A percentile compares a stretch with the other conserved stretches of the same genome.
phyloP scores from a whole-genome alignment of 306 rosid species.

The Vigna hirtella region DNA sequence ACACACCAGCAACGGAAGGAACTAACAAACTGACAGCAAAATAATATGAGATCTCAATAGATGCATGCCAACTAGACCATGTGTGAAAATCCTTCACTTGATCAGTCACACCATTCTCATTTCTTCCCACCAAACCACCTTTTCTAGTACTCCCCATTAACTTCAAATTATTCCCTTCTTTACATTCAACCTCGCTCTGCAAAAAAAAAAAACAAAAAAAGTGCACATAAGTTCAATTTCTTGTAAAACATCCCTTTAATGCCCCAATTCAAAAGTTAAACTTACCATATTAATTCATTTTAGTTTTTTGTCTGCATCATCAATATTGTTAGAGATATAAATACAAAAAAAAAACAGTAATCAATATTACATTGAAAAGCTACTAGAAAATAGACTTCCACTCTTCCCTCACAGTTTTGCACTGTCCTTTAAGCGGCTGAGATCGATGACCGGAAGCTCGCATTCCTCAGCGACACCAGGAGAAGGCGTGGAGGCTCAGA shows the following conservation, averaged over 20 bases:
- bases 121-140: conserved; percentile 52
- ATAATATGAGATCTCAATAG: conserved; percentile 46
- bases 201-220: conserved; percentile 44
- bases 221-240: conserved; percentile 21
- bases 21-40: conserved; percentile 53
- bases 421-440: too few relatives aligned
- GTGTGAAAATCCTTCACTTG: conserved; percentile 50
- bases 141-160: conserved; percentile 47
- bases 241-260: not conserved
- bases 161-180: conserved; percentile 44
- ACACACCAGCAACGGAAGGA: conserved; percentile 35
- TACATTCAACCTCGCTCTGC: conserved; percentile 86
- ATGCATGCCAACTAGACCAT: conserved; percentile 66
- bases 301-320: too few relatives aligned
- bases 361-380: too few relatives aligned
- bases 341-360: too few relatives aligned
- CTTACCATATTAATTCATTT: too few relatives aligned
- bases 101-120: conserved; percentile 48
- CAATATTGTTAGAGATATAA: too few relatives aligned
- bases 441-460: too few relatives aligned
- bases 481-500: too few relatives aligned
- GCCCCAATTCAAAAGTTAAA: not conserved
- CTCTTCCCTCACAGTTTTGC: too few relatives aligned
- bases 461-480: too few relatives aligned
- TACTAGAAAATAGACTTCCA: too few relatives aligned